phyloP scores from a whole-genome alignment of 2,329 filamentous ascomycete species.

The Talaromyces sp. region DNA sequence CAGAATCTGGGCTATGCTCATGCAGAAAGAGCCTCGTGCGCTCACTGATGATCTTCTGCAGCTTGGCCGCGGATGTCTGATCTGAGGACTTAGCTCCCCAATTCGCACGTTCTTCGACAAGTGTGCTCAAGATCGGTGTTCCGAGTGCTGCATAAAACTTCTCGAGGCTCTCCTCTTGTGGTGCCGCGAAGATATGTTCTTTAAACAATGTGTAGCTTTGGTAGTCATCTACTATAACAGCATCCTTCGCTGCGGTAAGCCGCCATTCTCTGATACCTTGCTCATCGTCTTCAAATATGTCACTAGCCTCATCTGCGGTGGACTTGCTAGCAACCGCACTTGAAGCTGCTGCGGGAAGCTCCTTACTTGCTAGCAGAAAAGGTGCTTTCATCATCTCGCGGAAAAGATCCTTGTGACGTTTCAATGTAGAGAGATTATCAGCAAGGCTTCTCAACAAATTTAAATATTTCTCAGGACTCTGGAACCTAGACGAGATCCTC shows the following conservation, averaged over 20 bases:
- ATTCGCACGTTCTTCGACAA: slow-evolving; percentile 73
- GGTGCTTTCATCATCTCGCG: slow-evolving; percentile 69
- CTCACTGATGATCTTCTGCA: slow-evolving; percentile 81
- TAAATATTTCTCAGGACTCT: slow-evolving; percentile 81
- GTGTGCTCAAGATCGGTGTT: slow-evolving; percentile 67
- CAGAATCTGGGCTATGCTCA: slow-evolving; percentile 71
- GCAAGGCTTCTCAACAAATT: slow-evolving; percentile 77
- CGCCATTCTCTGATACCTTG: slow-evolving; percentile 72
- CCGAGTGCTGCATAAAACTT: slow-evolving; percentile 80
- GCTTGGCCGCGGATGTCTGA: slow-evolving; percentile 63
- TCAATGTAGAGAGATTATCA: slow-evolving; percentile 66
- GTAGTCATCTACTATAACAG: slow-evolving; percentile 83
- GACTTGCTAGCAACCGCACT: slow-evolving; percentile 20
- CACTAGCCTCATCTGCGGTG: slow-evolving; percentile 34
- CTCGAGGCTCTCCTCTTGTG: slow-evolving; percentile 84
- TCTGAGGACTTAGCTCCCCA: slow-evolving; percentile 66
- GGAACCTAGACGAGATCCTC: slow-evolving; percentile 73
- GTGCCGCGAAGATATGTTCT: slow-evolving; percentile 75
- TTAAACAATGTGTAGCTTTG: slow-evolving; percentile 87
- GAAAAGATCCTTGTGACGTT: slow-evolving; percentile 75
- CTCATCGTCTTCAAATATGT: slow-evolving; percentile 58
- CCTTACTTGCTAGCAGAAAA: slow-evolving; percentile 80
- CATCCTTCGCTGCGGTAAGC: slow-evolving; percentile 66
- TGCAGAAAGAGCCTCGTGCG: slow-evolving; percentile 86
- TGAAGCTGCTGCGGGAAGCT: slow-evolving; percentile 50